phyloP scores from a whole-genome alignment of 345 rosid genomes.

The Brassica juncea region DNA sequence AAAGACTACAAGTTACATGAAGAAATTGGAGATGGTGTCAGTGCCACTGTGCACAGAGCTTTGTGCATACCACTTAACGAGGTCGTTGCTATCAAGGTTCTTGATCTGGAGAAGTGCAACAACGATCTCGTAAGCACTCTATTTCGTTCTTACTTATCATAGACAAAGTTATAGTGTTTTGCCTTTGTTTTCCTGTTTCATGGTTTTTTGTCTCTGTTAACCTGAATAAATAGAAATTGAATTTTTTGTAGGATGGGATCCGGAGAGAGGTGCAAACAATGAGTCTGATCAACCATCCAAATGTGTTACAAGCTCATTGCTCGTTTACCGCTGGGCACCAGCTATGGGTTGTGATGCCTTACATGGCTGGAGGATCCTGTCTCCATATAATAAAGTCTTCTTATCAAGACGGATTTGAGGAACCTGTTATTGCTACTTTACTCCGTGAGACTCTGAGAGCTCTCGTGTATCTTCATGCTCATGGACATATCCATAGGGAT shows the following conservation, averaged over 20 bases:
- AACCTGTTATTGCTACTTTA: slow-evolving; percentile 86
- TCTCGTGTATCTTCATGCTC: slow-evolving; percentile 89
- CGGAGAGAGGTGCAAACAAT: slow-evolving; percentile 96
- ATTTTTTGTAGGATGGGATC: slow-evolving; percentile 78
- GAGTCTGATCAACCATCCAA: slow-evolving; percentile 88
- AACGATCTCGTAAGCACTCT: slow-evolving; percentile 68
- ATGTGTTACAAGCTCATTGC: slow-evolving; percentile 82
- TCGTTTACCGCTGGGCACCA: slow-evolving; percentile 78
- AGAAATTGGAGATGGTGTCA: slow-evolving; percentile 98
- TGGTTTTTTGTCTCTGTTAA: slow-evolving; percentile 17
- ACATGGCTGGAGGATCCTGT: slow-evolving; percentile 99
- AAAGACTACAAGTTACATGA: slow-evolving; percentile 81
- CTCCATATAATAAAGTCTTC: slow-evolving; percentile 90
- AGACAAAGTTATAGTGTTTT: not conserved
- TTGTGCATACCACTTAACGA: slow-evolving; percentile 87
- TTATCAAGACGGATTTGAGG: slow-evolving; percentile 89
- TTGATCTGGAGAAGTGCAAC: slow-evolving; percentile 95
- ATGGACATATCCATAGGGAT: slow-evolving; percentile 98
- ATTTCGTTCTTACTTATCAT: not conserved
- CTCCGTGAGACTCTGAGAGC: slow-evolving; percentile 92
- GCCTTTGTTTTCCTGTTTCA: not conserved
- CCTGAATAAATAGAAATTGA: slow-evolving; percentile 18
- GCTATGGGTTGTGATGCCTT: slow-evolving; percentile 99
- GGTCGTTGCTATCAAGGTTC: slow-evolving; percentile 91
- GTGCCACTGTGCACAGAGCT: slow-evolving; percentile 87